phyloP scores from a whole-genome alignment of 257 asterid species.

The Fraxinus anomala region DNA sequence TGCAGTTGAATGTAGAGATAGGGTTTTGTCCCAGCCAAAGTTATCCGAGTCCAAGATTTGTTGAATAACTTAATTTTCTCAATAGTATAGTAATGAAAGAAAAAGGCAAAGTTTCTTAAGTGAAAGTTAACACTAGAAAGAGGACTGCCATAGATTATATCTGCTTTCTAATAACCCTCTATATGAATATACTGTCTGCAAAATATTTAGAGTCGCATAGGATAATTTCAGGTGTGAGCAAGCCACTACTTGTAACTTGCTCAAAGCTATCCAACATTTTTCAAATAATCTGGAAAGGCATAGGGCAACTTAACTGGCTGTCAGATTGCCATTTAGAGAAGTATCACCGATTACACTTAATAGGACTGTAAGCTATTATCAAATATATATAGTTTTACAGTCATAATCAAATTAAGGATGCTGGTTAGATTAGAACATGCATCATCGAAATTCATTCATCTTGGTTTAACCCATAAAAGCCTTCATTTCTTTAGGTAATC shows the following conservation, averaged over 20 bases:
- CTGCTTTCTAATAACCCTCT: background rate
- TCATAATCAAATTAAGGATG: background rate
- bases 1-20: background rate
- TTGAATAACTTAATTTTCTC: background rate
- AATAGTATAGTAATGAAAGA: background rate
- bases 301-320: background rate
- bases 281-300: background rate
- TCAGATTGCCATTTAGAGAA: background rate
- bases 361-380: background rate
- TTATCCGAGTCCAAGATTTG: background rate
- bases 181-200: background rate
- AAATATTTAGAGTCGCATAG: slow-evolving; percentile 16
- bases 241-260: slow-evolving; percentile 20
- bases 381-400: background rate
- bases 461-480: background rate
- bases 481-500: background rate
- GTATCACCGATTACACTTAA: background rate
- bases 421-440: background rate
- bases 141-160: background rate
- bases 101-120: background rate
- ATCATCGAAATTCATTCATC: background rate
- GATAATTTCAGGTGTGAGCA: slow-evolving; percentile 10
- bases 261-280: slow-evolving; percentile 1
- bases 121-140: background rate
- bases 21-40: background rate